phyloP scores from a whole-genome alignment of 2,329 filamentous ascomycete genomes.

The Aureobasidium leucospermi region DNA sequence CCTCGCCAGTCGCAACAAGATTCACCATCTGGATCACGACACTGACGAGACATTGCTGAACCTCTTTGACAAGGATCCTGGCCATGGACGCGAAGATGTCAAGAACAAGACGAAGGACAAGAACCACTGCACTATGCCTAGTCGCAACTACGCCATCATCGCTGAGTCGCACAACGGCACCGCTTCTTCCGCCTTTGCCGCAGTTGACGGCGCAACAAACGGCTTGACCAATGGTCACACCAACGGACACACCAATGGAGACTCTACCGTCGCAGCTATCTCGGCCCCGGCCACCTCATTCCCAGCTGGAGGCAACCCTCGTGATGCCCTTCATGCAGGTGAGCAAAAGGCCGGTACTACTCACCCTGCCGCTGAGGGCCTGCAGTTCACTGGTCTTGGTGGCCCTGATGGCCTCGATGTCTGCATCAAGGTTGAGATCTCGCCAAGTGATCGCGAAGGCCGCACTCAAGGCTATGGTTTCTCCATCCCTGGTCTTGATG shows the following conservation, averaged over 20 bases:
- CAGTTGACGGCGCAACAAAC: not conserved
- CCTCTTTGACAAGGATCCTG: constrained; percentile 55
- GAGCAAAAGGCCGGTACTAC: constrained; percentile 71
- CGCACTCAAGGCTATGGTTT: constrained; percentile 45
- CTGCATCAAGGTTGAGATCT: constrained; percentile 42
- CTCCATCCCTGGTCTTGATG: constrained; percentile 38
- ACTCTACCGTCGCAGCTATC: constrained; percentile 20
- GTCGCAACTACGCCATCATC: constrained; percentile 58
- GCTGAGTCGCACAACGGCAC: constrained; percentile 39
- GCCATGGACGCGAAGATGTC: constrained; percentile 33
- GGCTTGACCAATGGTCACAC: constrained; percentile 19
- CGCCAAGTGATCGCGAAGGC: constrained; percentile 35
- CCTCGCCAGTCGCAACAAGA: constrained; percentile 56
- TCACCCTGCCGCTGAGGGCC: constrained; percentile 60
- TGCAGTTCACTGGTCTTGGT: constrained; percentile 35
- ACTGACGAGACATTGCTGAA: constrained; percentile 59
- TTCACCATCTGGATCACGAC: constrained; percentile 55
- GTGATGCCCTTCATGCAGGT: constrained; percentile 64
- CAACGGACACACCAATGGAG: constrained; percentile 18
- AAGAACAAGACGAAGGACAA: constrained; percentile 57
- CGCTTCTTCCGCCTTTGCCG: not conserved
- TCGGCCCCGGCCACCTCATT: not conserved
- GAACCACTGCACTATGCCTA: constrained; percentile 81
- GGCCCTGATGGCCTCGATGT: constrained; percentile 41
- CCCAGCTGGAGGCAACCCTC: constrained; percentile 43